Conservation (phyloP, 495 filamentous ascomycete species). For the Acidomyces sp. region DNA sequence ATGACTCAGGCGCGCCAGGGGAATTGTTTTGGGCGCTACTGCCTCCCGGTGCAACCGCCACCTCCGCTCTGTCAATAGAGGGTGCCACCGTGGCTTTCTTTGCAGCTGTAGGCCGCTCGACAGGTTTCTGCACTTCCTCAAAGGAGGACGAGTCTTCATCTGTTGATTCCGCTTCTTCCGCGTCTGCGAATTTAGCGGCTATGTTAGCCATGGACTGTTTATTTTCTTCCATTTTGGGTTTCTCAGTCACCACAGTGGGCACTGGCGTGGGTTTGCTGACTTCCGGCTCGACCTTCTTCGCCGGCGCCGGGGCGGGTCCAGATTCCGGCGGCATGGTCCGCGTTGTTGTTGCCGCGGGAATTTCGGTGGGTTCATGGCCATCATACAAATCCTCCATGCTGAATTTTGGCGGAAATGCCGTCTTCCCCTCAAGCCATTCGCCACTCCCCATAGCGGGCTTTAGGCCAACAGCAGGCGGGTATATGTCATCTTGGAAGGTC, state of each 20-base stretch:
- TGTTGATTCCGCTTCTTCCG: slow-evolving; percentile 41
- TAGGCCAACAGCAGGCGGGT: slow-evolving; percentile 63
- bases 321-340: slow-evolving; percentile 27
- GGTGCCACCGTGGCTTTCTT: slow-evolving; percentile 2
- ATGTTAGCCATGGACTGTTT: slow-evolving; percentile 70
- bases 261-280: slow-evolving; percentile 29
- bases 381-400: slow-evolving; percentile 86
- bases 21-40: slow-evolving; percentile 1
- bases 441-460: slow-evolving; percentile 65
- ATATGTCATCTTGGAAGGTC: slow-evolving; percentile 95
- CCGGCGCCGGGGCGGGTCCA: slow-evolving; percentile 32
- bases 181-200: slow-evolving; percentile 73
- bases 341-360: slow-evolving; percentile 57
- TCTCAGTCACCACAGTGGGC: slow-evolving; percentile 30
- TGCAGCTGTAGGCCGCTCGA: slow-evolving; percentile 35
- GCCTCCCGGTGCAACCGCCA: slow-evolving; percentile 9
- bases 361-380: slow-evolving; percentile 60
- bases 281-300: slow-evolving; percentile 41
- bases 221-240: slow-evolving; percentile 59
- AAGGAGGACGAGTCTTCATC: slow-evolving; percentile 61
- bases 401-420: slow-evolving; percentile 74
- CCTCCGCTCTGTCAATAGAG: slow-evolving; percentile 27
- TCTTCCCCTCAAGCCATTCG: slow-evolving; percentile 81
- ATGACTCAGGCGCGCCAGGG: background rate
- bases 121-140: slow-evolving; percentile 60